phyloP scores from a whole-genome alignment of 164 flowering plant genomes.

The Tetracentron sinense region DNA sequence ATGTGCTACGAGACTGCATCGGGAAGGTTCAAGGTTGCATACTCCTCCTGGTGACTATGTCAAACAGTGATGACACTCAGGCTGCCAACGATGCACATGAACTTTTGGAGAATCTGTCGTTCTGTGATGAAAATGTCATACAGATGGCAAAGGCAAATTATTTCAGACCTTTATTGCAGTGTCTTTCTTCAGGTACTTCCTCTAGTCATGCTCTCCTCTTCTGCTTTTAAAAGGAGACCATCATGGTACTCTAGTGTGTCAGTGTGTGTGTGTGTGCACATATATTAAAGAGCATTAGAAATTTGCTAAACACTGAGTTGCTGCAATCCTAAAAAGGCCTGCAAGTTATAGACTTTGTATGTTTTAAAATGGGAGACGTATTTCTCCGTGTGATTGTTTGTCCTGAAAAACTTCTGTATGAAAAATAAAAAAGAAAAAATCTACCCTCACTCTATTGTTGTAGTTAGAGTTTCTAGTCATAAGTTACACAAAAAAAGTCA shows the following conservation, averaged over 20 bases:
- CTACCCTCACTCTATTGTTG: no score
- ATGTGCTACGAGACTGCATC: conserved; percentile 30
- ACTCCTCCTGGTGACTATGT: conserved; percentile 56
- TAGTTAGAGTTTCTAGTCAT: no score
- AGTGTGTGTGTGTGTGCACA: no score
- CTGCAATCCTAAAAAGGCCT: not conserved
- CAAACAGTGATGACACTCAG: conserved; percentile 41
- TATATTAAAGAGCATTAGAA: no score
- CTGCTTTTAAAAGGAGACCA: no score
- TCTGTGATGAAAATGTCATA: conserved; percentile 51
- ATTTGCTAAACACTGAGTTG: not conserved
- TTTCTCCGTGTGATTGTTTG: no score
- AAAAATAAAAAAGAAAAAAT: no score
- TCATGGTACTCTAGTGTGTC: not conserved
- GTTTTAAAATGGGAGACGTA: not conserved
- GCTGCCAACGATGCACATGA: conserved; percentile 51
- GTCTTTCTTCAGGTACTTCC: conserved; percentile 56
- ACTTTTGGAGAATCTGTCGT: conserved; percentile 58
- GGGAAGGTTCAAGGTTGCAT: conserved; percentile 68
- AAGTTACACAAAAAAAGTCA: no score
- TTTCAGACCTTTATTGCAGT: conserved; percentile 52
- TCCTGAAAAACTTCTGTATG: no score
- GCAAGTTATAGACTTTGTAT: not conserved
- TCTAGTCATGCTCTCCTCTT: conserved; percentile 2
- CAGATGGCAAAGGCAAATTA: conserved; percentile 74